A percentile compares a stretch with the other conserved stretches of the same genome.
These are phyloP conservation scores for Mycosarcoma maydis DNA, from an alignment of 1,284 basidiomycete species.

Conservation along the genomic window DNA sequence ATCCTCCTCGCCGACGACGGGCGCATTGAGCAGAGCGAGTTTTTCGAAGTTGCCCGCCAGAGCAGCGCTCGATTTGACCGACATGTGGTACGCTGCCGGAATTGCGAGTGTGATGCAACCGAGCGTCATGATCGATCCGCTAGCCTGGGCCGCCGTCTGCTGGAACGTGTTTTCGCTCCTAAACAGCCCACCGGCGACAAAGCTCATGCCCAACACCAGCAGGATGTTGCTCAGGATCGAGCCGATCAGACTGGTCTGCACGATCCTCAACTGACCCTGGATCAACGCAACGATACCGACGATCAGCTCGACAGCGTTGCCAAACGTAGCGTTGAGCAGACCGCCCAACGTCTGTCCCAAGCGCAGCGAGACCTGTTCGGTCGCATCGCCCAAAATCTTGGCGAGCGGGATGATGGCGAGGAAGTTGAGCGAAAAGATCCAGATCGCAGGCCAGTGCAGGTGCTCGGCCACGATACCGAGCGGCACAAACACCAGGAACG, in stretches of 20 bases:
- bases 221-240: conserved; percentile 64
- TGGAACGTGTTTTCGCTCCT: conserved; percentile 61
- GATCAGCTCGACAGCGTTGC: conserved; percentile 66
- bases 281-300: conserved; percentile 77
- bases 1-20: conserved; percentile 28
- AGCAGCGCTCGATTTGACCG: conserved; percentile 53
- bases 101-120: conserved; percentile 89
- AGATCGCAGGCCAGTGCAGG: conserved; percentile 58
- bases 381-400: conserved; percentile 65
- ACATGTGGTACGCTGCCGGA: conserved; percentile 81
- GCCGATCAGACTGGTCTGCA: conserved; percentile 64
- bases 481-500: conserved; percentile 65
- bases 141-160: conserved; percentile 65
- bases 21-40: conserved; percentile 25
- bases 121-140: conserved; percentile 78
- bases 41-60: conserved; percentile 57
- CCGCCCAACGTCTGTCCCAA: conserved; percentile 65
- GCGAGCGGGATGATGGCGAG: conserved; percentile 65
- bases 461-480: conserved; percentile 61
- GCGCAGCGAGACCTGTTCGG: conserved; percentile 61
- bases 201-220: conserved; percentile 63
- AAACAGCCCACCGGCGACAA: conserved; percentile 65
- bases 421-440: conserved; percentile 64
- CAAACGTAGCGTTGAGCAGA: conserved; percentile 65
- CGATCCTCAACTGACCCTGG: conserved; percentile 72